These are phyloP conservation scores for Tricholoma hemisulphureum DNA, from an alignment of 768 basidiomycete species.

Conservation along the genomic window DNA sequence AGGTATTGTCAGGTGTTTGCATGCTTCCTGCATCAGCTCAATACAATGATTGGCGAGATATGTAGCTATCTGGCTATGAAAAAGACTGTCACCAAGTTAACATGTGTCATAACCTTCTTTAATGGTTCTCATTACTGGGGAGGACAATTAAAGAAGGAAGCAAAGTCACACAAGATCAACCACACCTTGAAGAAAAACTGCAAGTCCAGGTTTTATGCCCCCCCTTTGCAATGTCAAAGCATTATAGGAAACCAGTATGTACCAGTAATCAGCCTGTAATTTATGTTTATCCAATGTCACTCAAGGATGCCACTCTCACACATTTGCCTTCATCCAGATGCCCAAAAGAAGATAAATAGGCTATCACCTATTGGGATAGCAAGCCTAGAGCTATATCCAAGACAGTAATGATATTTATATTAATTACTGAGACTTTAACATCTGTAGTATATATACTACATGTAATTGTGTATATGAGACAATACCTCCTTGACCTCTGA, in stretches of 20 bases:
- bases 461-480: too few species aligned
- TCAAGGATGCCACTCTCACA: neutral
- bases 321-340: neutral
- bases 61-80: neutral
- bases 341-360: neutral
- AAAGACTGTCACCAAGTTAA: neutral
- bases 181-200: conserved; percentile 16
- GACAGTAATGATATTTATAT: too few species aligned
- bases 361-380: too few species aligned
- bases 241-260: too few species aligned
- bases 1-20: neutral
- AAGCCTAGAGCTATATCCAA: too few species aligned
- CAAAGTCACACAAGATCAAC: conserved; percentile 10
- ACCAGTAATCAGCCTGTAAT: too few species aligned
- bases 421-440: too few species aligned
- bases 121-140: conserved; percentile 35
- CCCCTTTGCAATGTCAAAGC: conserved; percentile 21
- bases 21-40: conserved; percentile 17
- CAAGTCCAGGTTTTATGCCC: conserved; percentile 14
- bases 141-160: conserved; percentile 23
- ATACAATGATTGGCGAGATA: conserved; percentile 29
- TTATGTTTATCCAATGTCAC: too few species aligned
- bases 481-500: too few species aligned
- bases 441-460: too few species aligned
- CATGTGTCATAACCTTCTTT: too few species aligned